Evolutionary conservation across 495 filamentous ascomycete genomes (phyloP).

Genomic region (Amphirosellinia nigrospora): DNA sequence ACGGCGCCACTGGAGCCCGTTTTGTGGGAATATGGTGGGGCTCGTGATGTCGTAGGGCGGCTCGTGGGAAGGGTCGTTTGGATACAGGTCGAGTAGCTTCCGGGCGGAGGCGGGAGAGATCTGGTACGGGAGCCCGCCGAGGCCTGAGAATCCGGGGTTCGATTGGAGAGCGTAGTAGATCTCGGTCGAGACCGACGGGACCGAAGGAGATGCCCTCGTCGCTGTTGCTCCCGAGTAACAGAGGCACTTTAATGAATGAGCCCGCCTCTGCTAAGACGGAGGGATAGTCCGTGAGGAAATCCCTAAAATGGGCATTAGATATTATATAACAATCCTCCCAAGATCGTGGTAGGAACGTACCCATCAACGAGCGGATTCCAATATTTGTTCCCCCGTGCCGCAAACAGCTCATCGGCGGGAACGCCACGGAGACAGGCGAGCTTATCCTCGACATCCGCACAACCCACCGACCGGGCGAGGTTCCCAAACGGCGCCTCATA

Average conservation of each 20-base stretch:
- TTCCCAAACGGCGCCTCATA: neutral
- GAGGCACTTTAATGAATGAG: constrained; percentile 43
- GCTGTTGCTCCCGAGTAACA: constrained; percentile 63
- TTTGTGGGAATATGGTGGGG: constrained; percentile 45
- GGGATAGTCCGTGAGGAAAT: constrained; percentile 7
- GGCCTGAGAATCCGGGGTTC: neutral
- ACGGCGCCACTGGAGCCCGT: constrained; percentile 60
- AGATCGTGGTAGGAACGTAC: neutral
- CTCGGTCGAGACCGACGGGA: neutral
- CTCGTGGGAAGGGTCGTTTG: constrained; percentile 3
- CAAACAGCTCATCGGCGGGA: neutral
- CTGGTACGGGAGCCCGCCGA: neutral
- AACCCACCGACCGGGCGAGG: neutral
- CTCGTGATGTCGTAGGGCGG: constrained; percentile 37
- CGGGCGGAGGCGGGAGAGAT: constrained; percentile 2
- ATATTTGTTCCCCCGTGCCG: neutral
- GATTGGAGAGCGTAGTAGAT: neutral
- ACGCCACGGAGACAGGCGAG: neutral
- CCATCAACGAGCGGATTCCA: constrained; percentile 7
- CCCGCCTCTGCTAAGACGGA: neutral
- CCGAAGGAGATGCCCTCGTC: constrained; percentile 52
- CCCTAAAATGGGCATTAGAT: neutral
- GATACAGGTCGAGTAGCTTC: constrained; percentile 2
- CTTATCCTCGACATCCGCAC: neutral
- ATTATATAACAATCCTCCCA: neutral